These are phyloP conservation scores for Cladosporium cucumerinum DNA, from an alignment of 2,329 filamentous ascomycete genomes.

Conservation along the genomic window DNA sequence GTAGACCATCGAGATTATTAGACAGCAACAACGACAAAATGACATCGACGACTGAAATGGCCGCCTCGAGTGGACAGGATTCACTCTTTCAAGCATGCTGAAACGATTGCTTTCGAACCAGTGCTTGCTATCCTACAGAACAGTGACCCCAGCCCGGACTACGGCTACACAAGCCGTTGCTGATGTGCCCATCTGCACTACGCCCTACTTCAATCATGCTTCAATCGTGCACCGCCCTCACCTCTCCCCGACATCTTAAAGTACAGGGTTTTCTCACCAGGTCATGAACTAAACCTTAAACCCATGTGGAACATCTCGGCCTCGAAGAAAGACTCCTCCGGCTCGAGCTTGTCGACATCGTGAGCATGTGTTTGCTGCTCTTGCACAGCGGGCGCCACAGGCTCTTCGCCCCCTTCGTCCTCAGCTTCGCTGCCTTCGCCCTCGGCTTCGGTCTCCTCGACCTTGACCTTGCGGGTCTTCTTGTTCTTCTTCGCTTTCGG, in stretches of 20 bases:
- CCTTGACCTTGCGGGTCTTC: neutral
- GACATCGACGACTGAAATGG: neutral
- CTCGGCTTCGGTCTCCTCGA: neutral
- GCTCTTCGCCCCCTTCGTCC: neutral
- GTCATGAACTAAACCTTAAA: neutral
- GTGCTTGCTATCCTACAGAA: neutral
- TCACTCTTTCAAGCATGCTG: neutral
- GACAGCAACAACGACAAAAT: neutral
- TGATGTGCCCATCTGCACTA: neutral
- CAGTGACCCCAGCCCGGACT: neutral
- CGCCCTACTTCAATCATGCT: neutral
- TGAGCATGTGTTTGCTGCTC: neutral
- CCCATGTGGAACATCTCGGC: neutral
- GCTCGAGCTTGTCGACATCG: neutral
- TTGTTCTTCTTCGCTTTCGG: slow-evolving; percentile 5
- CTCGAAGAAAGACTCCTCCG: neutral
- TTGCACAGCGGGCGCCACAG: neutral
- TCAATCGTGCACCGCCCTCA: neutral
- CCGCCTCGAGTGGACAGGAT: no score
- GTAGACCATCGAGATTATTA: neutral
- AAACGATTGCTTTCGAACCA: neutral
- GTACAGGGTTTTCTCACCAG: neutral
- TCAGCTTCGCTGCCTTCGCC: neutral
- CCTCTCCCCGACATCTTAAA: neutral
- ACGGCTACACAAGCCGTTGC: neutral